Percentiles rank a stretch among this genome's conserved stretches.
Conservation (phyloP, 2,329 filamentous ascomycete genomes). For the Penicillium aurantiogriseum region DNA sequence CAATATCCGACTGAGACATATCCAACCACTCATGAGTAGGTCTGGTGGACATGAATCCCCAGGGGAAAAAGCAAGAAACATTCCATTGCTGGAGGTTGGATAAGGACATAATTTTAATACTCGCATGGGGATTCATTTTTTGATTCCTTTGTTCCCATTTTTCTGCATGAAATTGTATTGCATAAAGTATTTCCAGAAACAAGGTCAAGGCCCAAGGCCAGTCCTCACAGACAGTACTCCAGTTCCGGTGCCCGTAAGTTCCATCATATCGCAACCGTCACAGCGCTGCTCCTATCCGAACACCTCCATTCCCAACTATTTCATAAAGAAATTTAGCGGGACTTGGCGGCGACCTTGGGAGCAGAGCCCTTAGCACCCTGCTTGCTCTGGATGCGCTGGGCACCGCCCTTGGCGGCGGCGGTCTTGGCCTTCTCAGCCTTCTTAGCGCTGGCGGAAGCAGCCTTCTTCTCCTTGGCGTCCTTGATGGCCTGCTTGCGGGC, state of each 20-base stretch:
- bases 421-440: slow-evolving; percentile 99
- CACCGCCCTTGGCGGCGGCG: slow-evolving; percentile 77
- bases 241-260: slow-evolving; percentile 27
- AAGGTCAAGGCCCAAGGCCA: slow-evolving; percentile 24
- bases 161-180: slow-evolving; percentile 27
- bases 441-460: slow-evolving; percentile 81
- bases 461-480: slow-evolving; percentile 98
- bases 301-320: slow-evolving; percentile 32
- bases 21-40: slow-evolving; percentile 4
- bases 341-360: slow-evolving; percentile 79
- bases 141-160: slow-evolving; percentile 29
- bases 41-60: slow-evolving; percentile 1
- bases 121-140: slow-evolving; percentile 23
- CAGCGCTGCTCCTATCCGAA: slow-evolving; percentile 23
- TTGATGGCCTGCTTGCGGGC: slow-evolving; percentile 88
- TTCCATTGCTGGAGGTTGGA: slow-evolving; percentile 3
- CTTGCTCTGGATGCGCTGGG: slow-evolving; percentile 84
- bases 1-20: not conserved
- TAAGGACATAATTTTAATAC: slow-evolving; percentile 10
- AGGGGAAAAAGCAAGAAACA: not conserved
- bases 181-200: slow-evolving; percentile 28
- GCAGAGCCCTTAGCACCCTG: slow-evolving; percentile 91
- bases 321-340: slow-evolving; percentile 63
- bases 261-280: slow-evolving; percentile 31
- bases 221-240: slow-evolving; percentile 30